phyloP scores from a whole-genome alignment of 495 filamentous ascomycete genomes.

The Hypoxylon lienhwacheense region DNA sequence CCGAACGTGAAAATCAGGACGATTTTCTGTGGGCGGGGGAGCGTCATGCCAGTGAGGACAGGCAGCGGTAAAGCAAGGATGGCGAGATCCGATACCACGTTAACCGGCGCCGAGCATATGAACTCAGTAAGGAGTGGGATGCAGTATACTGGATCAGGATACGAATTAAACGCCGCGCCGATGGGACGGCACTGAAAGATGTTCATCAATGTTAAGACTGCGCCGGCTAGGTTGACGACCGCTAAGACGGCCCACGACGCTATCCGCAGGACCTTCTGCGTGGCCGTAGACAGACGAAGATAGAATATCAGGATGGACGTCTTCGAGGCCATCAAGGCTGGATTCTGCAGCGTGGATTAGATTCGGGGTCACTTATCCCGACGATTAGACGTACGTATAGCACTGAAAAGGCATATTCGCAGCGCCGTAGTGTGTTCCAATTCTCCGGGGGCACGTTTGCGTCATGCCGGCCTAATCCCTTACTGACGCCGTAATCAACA shows the following conservation, averaged over 20 bases:
- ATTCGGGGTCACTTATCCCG: conserved; percentile 1
- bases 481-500: conserved; percentile 69
- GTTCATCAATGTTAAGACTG: conserved; percentile 80
- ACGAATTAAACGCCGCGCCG: conserved; percentile 58
- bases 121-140: conserved; percentile 79
- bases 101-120: conserved; percentile 79
- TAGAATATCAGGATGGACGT: conserved; percentile 91
- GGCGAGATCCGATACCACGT: conserved; percentile 81
- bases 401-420: conserved; percentile 80
- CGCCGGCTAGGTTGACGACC: conserved; percentile 75
- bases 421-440: conserved; percentile 57
- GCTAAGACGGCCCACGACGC: conserved; percentile 68
- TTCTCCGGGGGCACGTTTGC: conserved; percentile 56
- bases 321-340: conserved; percentile 84
- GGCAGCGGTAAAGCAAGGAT: conserved; percentile 85
- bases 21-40: conserved; percentile 81
- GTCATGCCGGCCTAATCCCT: conserved; percentile 79
- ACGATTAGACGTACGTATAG: conserved; percentile 65
- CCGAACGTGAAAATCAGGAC: conserved; percentile 81
- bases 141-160: conserved; percentile 54
- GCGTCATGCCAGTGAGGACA: conserved; percentile 78
- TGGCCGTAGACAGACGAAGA: conserved; percentile 72
- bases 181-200: conserved; percentile 87
- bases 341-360: conserved; percentile 63
- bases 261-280: conserved; percentile 67